Base-by-base conservation (phyloP, 257 asterid species). In the Sherardia arvensis region DNA sequence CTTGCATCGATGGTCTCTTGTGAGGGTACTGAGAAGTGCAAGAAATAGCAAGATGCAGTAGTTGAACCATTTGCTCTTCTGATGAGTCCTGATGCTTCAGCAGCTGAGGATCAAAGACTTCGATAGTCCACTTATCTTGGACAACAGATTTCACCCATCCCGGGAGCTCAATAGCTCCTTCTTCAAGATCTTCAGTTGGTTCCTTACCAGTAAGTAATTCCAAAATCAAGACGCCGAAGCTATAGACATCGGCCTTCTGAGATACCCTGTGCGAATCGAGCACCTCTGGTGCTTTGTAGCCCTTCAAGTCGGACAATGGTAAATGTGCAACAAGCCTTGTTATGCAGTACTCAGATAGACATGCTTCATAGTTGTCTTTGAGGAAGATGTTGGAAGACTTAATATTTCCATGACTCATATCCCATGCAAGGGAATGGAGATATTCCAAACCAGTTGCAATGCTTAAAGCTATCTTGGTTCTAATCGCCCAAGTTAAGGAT, bases 301-400 rank as follows among this genome's bases (percentile, higher is more conserved):
- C 83, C 27, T 40, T 70, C 32, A 69, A 49, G 60, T 53, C 55
- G 32, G 82, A 28, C 12, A 66, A 27, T 0, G 71, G 43, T 3
- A 60, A 3, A 3, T 77, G 38, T 22, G 85, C 49, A n/a, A 81
- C 79, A 22, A 86, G 79, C 23, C 55, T 85, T n/a, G 69, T 34
- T 45, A 81, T 65, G 71, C 88, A 87, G 5, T 53, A 73, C 48
- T 86, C 85, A 1, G 84, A 72, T 53, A 81, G 58, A 0, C 74
- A 61, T 4, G 81, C 79, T 1, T 48, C 62, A 66, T 81, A 72
- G 72, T 74, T 59, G 17, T 67, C 70, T 2, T 74, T 62, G 71
- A 86, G 69, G 73, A 86, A 73, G 10, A 86, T 64, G 80, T 84
- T 86, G 12, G 95, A 81, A 1, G 91, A 78, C 32, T 75, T 81